These are phyloP conservation scores for Artemisia tridentata DNA, from an alignment of 129 eudicot genomes.

Conservation along the genomic window DNA sequence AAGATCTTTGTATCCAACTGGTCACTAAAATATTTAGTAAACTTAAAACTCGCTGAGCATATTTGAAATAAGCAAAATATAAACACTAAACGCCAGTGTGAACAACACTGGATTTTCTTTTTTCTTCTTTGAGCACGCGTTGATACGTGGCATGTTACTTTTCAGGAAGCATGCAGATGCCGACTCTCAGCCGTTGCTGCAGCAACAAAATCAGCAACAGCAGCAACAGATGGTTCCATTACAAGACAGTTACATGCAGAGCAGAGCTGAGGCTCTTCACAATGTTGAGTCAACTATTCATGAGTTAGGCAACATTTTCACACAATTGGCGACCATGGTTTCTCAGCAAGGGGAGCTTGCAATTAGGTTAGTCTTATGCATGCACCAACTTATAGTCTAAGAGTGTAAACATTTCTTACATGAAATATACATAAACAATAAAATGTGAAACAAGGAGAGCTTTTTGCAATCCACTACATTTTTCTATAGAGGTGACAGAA, in stretches of 20 bases:
- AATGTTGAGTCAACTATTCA: conserved; percentile 90
- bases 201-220: conserved; percentile 63
- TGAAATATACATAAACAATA: conserved; percentile 8
- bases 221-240: conserved; percentile 75
- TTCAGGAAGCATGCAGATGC: conserved; percentile 65
- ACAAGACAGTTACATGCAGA: conserved; percentile 90
- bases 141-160: conserved; percentile 19
- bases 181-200: conserved; percentile 85
- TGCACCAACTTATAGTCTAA: not conserved
- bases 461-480: not conserved
- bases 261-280: conserved; percentile 95
- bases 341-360: conserved; percentile 97
- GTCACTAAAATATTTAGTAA: too few species aligned
- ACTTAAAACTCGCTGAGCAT: too few species aligned
- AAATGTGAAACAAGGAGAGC: conserved; percentile 14
- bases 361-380: conserved; percentile 50
- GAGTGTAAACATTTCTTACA: not conserved
- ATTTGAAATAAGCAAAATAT: too few species aligned
- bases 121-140: not conserved
- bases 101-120: not conserved
- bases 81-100: not conserved
- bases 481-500: not conserved
- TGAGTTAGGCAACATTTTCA: conserved; percentile 80
- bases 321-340: conserved; percentile 92
- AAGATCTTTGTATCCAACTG: not conserved